Percentiles rank a stretch among this genome's conserved stretches.
Evolutionary conservation across 768 basidiomycete species (phyloP).

Genomic region (Peribolospora baueri): DNA sequence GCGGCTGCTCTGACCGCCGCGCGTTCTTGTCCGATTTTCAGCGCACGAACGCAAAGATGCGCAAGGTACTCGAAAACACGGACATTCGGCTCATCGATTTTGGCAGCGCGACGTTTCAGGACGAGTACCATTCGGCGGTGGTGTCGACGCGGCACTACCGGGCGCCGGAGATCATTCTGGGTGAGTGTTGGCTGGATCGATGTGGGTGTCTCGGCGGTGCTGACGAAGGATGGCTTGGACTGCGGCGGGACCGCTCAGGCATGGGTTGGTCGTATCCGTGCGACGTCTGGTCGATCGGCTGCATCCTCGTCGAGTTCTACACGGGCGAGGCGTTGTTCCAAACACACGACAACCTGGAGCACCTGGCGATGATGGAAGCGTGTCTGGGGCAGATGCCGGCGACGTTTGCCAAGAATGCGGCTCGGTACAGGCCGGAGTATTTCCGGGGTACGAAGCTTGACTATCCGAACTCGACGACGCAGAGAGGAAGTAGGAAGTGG

Average conservation of each 20-base stretch:
- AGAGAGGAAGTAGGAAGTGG: constrained; percentile 78
- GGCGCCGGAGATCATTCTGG: constrained; percentile 94
- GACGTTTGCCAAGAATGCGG: constrained; percentile 35
- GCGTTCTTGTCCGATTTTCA: not conserved
- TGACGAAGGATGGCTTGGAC: not conserved
- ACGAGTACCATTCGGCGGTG: constrained; percentile 94
- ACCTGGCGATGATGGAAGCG: constrained; percentile 99
- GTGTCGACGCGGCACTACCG: constrained; percentile 96
- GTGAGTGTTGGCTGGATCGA: constrained; percentile 27
- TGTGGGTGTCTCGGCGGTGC: not conserved
- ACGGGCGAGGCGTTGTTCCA: constrained; percentile 97
- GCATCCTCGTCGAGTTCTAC: constrained; percentile 94
- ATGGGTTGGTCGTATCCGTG: constrained; percentile 96
- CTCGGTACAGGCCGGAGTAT: not conserved
- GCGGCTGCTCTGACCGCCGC: not conserved
- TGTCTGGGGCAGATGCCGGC: constrained; percentile 97
- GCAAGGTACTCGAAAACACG: constrained; percentile 45
- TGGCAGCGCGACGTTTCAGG: constrained; percentile 90
- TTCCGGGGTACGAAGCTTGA: constrained; percentile 41
- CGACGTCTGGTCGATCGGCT: constrained; percentile 93
- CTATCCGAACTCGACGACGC: constrained; percentile 73
- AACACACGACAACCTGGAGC: constrained; percentile 95
- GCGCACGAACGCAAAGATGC: constrained; percentile 23
- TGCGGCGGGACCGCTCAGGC: constrained; percentile 27
- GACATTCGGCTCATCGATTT: constrained; percentile 95